Conservation (phyloP, 2,329 filamentous ascomycete genomes). For the Colletotrichum sp. region DNA sequence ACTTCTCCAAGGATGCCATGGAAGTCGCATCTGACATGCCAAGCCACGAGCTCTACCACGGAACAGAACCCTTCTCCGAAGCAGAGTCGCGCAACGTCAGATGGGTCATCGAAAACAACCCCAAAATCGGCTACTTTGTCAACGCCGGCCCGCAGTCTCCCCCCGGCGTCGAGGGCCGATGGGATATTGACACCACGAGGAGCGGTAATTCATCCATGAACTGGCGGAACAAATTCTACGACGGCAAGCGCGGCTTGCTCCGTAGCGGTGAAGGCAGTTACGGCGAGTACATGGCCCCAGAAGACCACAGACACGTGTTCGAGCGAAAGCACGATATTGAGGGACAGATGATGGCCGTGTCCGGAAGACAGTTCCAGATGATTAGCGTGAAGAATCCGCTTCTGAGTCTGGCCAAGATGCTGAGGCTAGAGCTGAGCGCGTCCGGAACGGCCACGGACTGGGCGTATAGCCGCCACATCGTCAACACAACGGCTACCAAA, state of each 20-base stretch:
- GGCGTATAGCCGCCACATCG: constrained; percentile 46
- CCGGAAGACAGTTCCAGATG: constrained; percentile 32
- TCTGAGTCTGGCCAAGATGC: too few species aligned
- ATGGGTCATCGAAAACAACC: constrained; percentile 54
- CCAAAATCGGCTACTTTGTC: constrained; percentile 58
- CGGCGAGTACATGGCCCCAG: constrained; percentile 46
- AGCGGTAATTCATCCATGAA: constrained; percentile 47
- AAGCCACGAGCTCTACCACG: constrained; percentile 54
- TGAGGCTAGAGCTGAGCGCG: neutral
- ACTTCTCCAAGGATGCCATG: constrained; percentile 42
- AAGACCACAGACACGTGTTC: constrained; percentile 30
- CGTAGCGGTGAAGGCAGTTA: constrained; percentile 30
- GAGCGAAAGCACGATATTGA: constrained; percentile 30
- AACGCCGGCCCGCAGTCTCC: constrained; percentile 59
- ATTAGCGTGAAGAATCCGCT: too few species aligned
- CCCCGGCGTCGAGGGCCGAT: constrained; percentile 58
- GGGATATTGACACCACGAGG: constrained; percentile 61
- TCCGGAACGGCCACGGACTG: constrained; percentile 53
- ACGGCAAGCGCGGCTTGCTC: constrained; percentile 50
- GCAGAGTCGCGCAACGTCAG: constrained; percentile 59
- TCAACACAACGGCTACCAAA: constrained; percentile 31
- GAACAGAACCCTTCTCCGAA: constrained; percentile 56
- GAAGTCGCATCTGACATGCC: constrained; percentile 36
- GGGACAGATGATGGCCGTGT: constrained; percentile 40
- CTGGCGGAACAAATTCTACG: constrained; percentile 56